phyloP scores from a whole-genome alignment of 192 early-diverging fungal genomes.

The Coemansia sp. region DNA sequence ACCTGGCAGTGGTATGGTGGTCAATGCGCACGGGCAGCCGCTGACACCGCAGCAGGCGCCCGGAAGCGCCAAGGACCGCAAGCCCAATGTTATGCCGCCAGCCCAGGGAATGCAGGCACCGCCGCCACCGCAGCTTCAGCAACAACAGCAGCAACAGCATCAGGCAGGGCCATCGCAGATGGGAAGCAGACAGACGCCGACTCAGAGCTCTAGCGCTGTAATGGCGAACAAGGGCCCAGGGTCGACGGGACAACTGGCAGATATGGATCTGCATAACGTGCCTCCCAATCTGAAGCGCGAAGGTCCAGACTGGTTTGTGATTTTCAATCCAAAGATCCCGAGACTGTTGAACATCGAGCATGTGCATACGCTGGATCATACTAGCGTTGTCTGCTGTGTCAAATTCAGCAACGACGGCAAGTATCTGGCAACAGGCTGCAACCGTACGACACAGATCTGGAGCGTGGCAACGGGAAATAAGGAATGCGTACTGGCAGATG shows the following conservation, averaged over 20 bases:
- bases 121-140: constrained; percentile 24
- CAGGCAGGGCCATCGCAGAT: constrained; percentile 22
- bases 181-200: constrained; percentile 43
- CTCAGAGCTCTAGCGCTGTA: constrained; percentile 35
- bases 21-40: constrained; percentile 50
- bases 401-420: constrained; percentile 92
- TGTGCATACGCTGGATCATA: constrained; percentile 63
- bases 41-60: constrained; percentile 49
- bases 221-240: constrained; percentile 27
- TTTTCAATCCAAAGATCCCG: constrained; percentile 69
- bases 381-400: constrained; percentile 95
- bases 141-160: constrained; percentile 19
- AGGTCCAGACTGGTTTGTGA: constrained; percentile 85
- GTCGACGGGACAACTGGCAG: constrained; percentile 55
- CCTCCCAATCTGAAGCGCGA: constrained; percentile 74
- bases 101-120: constrained; percentile 18
- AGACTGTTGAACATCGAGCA: constrained; percentile 65
- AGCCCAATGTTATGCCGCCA: constrained; percentile 50
- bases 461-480: constrained; percentile 75
- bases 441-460: constrained; percentile 84
- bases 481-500: constrained; percentile 78
- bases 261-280: constrained; percentile 77
- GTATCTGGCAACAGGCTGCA: constrained; percentile 92
- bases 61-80: constrained; percentile 43
- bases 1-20: constrained; percentile 50